These are phyloP conservation scores for Dendrobium nobile DNA, from an alignment of 106 monocot genomes.

Conservation along the genomic window DNA sequence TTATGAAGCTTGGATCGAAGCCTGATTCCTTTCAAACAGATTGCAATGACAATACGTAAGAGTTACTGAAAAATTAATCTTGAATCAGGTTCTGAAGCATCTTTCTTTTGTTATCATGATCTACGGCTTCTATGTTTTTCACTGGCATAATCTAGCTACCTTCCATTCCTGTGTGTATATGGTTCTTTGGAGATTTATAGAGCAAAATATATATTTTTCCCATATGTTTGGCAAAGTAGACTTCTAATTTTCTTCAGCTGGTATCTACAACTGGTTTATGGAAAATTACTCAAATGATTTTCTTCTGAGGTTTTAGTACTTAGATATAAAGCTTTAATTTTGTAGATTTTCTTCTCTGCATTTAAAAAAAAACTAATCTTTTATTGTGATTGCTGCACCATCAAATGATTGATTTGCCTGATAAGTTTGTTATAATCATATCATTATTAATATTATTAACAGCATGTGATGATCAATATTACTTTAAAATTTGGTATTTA, in stretches of 20 bases:
- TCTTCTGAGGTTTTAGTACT: background rate
- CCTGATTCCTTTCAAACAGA: slow-evolving; percentile 81
- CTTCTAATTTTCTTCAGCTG: background rate
- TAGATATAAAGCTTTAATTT: background rate
- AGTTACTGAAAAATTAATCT: background rate
- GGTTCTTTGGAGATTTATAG: background rate
- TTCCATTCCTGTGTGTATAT: background rate
- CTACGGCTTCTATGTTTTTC: background rate
- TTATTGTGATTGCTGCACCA: too few species aligned
- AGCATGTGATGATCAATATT: too few species aligned
- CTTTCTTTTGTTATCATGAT: background rate
- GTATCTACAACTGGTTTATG: background rate
- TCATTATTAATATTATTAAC: too few species aligned
- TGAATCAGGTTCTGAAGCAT: background rate
- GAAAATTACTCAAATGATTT: background rate
- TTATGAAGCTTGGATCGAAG: slow-evolving; percentile 97
- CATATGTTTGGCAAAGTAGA: background rate
- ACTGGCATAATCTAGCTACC: background rate
- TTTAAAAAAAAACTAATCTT: too few species aligned
- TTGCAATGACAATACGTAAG: slow-evolving; percentile 63
- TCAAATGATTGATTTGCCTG: too few species aligned
- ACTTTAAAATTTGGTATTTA: too few species aligned
- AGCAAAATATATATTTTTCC: background rate
- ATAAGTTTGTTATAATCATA: too few species aligned
- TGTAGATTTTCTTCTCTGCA: too few species aligned